Percentiles rank a stretch among this genome's conserved stretches.
phyloP scores from a whole-genome alignment of 75 land plant genomes.

The Selaginella tamariscina region DNA sequence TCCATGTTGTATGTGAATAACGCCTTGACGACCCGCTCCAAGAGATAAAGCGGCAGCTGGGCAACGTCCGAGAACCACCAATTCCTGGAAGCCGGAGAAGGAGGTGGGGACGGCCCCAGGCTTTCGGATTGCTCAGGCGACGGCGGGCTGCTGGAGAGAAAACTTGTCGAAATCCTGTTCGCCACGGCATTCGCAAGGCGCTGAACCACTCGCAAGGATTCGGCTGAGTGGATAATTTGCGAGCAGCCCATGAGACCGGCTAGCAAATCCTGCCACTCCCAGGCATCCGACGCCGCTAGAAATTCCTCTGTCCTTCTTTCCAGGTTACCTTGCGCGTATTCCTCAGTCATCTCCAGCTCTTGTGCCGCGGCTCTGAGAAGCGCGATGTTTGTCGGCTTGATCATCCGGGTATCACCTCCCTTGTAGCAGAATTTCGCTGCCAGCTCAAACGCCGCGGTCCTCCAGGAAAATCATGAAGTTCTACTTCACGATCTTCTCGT shows the following conservation, averaged over 20 bases:
- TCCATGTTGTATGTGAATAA: constrained; percentile 26
- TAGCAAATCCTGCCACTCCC: constrained; percentile 58
- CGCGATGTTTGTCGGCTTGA: constrained; percentile 43
- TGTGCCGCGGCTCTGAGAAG: constrained; percentile 58
- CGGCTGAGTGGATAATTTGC: constrained; percentile 26
- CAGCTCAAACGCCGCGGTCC: constrained; percentile 49
- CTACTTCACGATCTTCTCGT: constrained; percentile 26
- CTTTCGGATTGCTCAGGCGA: constrained; percentile 22
- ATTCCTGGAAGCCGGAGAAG: constrained; percentile 20
- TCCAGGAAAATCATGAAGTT: constrained; percentile 54
- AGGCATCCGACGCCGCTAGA: constrained; percentile 38
- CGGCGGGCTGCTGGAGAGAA: not conserved
- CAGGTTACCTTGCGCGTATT: constrained; percentile 53
- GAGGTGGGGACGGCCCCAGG: constrained; percentile 16
- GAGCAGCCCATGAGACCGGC: constrained; percentile 35
- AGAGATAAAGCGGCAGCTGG: constrained; percentile 31
- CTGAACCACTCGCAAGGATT: constrained; percentile 36
- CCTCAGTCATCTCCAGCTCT: constrained; percentile 62
- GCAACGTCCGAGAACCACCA: constrained; percentile 80
- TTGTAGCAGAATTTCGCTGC: constrained; percentile 62
- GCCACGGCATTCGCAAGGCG: constrained; percentile 47
- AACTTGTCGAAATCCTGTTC: constrained; percentile 15
- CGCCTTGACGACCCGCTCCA: constrained; percentile 31
- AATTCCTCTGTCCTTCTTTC: constrained; percentile 52
- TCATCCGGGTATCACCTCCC: constrained; percentile 39